A percentile compares a stretch with the other conserved stretches of the same genome.
Evolutionary conservation across 2,329 filamentous ascomycete genomes (phyloP).

Genomic region (Cercospora beticola): DNA sequence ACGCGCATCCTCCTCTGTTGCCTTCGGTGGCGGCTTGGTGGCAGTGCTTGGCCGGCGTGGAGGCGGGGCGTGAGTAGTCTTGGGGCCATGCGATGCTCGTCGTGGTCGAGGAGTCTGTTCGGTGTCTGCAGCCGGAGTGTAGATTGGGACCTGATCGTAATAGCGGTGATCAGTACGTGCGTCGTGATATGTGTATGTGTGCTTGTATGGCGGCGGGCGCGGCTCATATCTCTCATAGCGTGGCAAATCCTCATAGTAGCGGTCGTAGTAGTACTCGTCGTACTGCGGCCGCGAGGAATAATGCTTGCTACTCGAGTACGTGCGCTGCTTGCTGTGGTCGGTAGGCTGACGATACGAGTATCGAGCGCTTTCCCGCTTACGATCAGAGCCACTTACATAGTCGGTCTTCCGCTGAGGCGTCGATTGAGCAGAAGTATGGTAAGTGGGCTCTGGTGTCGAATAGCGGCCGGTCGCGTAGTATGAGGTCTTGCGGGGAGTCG

Average conservation of each 20-base stretch:
- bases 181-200: conserved; percentile 53
- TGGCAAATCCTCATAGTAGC: conserved; percentile 46
- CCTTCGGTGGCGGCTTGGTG: conserved; percentile 45
- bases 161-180: conserved; percentile 53
- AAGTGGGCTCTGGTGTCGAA: conserved; percentile 29
- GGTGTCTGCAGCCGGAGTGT: conserved; percentile 41
- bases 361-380: conserved; percentile 43
- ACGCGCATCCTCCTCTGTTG: conserved; percentile 65
- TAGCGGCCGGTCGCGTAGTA: conserved; percentile 21
- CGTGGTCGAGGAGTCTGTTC: conserved; percentile 35
- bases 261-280: conserved; percentile 57
- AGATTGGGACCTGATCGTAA: conserved; percentile 51
- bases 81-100: conserved; percentile 48
- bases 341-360: conserved; percentile 55
- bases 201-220: conserved; percentile 53
- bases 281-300: conserved; percentile 53
- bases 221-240: conserved; percentile 43
- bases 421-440: conserved; percentile 46
- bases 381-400: conserved; percentile 65
- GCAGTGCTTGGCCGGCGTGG: conserved; percentile 44
- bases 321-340: conserved; percentile 40
- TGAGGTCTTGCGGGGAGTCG: conserved; percentile 24
- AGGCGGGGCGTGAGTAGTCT: conserved; percentile 55
- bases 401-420: conserved; percentile 58
- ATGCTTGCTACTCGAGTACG: conserved; percentile 45